A percentile compares a stretch with the other conserved stretches of the same genome.
Conservation (phyloP, 1,284 basidiomycete genomes). For the Tilletia walkeri region DNA sequence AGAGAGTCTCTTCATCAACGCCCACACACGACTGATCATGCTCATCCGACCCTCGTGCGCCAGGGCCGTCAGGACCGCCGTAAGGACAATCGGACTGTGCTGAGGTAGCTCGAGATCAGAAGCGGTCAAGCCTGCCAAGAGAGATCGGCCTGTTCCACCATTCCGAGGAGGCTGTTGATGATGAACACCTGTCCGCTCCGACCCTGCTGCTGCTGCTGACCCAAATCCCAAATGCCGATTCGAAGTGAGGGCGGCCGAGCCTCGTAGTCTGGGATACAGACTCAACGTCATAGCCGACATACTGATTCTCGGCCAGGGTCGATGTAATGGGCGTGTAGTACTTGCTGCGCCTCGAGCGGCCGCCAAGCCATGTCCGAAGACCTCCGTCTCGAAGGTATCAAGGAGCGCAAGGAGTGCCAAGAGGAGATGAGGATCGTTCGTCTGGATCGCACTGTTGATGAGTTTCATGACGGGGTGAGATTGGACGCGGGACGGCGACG, state of each 20-base stretch:
- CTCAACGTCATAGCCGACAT: too few species aligned
- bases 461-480: not conserved
- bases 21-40: not conserved
- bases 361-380: not conserved
- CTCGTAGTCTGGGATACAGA: too few species aligned
- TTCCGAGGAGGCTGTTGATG: too few species aligned
- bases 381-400: constrained; percentile 9
- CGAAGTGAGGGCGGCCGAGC: too few species aligned
- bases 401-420: not conserved
- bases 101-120: not conserved
- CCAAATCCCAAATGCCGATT: too few species aligned
- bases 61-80: constrained; percentile 10
- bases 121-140: too few species aligned
- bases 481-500: not conserved
- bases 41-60: not conserved
- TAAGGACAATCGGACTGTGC: not conserved
- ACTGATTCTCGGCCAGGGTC: too few species aligned
- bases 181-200: not conserved
- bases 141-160: too few species aligned
- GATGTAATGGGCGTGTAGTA: too few species aligned
- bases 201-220: too few species aligned
- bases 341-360: too few species aligned
- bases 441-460: not conserved
- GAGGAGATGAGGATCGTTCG: not conserved
- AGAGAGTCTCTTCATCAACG: not conserved